Evolutionary conservation across 331 rosid species (phyloP).

Genomic region (Acacia pycnantha): DNA sequence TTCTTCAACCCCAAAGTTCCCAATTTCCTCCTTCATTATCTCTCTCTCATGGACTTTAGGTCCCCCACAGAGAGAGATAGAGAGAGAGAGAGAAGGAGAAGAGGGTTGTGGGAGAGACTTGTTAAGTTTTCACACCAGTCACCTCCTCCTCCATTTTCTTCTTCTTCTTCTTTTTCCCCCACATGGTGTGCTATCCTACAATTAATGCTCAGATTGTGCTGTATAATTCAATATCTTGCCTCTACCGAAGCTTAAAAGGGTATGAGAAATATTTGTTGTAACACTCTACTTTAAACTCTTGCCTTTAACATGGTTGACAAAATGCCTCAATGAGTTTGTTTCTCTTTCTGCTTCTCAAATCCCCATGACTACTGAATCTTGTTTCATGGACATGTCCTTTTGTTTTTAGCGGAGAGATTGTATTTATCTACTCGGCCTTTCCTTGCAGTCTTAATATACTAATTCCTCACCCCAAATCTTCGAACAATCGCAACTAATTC

Average conservation of each 20-base stretch:
- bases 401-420: neutral
- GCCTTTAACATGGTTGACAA: neutral
- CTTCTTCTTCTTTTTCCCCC: neutral
- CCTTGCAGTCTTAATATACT: neutral
- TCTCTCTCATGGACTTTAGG: neutral
- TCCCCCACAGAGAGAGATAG: constrained; percentile 21
- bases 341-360: neutral
- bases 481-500: neutral
- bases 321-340: constrained; percentile 3
- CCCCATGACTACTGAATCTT: neutral
- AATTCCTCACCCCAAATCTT: neutral
- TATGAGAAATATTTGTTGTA: neutral
- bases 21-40: neutral
- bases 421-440: neutral
- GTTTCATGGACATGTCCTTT: neutral
- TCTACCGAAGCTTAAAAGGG: neutral
- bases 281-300: neutral
- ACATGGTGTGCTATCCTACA: constrained; percentile 2
- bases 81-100: neutral
- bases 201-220: neutral
- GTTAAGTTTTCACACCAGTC: constrained; percentile 4
- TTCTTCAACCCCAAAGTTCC: neutral
- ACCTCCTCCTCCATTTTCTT: neutral
- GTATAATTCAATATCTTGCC: neutral
- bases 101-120: neutral